Evolutionary conservation across 352 stramenopile genomes (phyloP), one percentile per base, ranked within the genome.

Genomic region (Pythium volutum): DNA sequence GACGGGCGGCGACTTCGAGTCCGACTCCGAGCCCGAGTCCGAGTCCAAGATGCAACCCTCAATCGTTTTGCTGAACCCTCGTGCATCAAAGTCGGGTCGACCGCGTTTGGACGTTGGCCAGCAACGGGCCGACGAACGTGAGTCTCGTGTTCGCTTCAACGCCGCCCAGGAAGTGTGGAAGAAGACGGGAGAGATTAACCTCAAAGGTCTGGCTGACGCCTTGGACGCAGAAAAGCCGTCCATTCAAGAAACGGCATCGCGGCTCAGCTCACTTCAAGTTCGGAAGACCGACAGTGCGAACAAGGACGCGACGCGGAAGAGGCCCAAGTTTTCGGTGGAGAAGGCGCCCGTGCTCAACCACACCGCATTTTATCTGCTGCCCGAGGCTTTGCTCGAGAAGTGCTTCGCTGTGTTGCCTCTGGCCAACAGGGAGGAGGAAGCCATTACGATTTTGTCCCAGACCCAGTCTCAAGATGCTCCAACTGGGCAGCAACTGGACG

Each of bases 371-470:
- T 59, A 59, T 12, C 16, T 59, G 23, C 38, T 59, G 3, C 36
- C 22, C 2, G 22, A 25, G 3, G 1, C 12, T n/a, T 16, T 59
- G 25, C 52, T 59, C 3, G 36, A 59, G 1, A 49, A 41, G 22
- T 48, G 36, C 8, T 59, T 98, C 55, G 92, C 97, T 68, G 97
- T 98, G 64, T 63, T 97, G 27, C 75, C 98, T 16, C 77, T 98
- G 51, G 90, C 89, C 5, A 95, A 95, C 70, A 87, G 91, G 22
- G 75, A 85, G 43, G 83, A 92, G 16, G 89, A 97, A 23, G 91
- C 92, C 23, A 97, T 98, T 56, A 63, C 73, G n/a, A 15, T 47
- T n/a, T 34, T 9, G 11, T 47, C 50, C 2, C 33, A 57, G 50
- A 43, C 48, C 14, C 27, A 43, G 23, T 43, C 36, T 16, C 36